Conservation (phyloP, 2,329 filamentous ascomycete species). For the Diaporthe caulivora region DNA sequence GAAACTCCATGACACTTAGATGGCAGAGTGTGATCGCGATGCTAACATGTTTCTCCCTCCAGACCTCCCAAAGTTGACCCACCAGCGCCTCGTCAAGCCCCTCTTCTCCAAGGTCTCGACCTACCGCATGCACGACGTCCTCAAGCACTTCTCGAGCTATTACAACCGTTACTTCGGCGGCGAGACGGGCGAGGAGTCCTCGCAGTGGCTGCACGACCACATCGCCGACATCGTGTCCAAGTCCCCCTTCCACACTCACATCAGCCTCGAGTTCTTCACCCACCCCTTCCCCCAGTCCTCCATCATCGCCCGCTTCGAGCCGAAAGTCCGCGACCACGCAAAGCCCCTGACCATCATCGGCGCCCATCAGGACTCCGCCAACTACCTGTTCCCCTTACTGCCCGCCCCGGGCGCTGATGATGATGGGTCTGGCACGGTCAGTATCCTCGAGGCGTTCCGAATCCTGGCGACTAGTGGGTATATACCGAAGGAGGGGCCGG, state of each 20-base stretch:
- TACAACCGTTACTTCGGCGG: slow-evolving; percentile 69
- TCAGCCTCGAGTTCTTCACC: slow-evolving; percentile 64
- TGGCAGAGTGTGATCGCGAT: neutral
- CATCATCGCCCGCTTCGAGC: slow-evolving; percentile 76
- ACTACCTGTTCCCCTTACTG: slow-evolving; percentile 76
- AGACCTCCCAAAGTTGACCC: slow-evolving; percentile 52
- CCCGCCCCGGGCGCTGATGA: slow-evolving; percentile 81
- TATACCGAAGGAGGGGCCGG: slow-evolving; percentile 53
- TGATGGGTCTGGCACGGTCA: slow-evolving; percentile 79
- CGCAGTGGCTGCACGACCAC: slow-evolving; percentile 52
- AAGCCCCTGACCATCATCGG: slow-evolving; percentile 67
- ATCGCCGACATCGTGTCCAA: slow-evolving; percentile 51
- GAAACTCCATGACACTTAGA: neutral
- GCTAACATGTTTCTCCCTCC: neutral
- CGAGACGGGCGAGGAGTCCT: slow-evolving; percentile 48
- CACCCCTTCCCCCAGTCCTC: slow-evolving; percentile 79
- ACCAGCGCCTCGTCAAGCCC: slow-evolving; percentile 67
- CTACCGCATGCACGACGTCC: slow-evolving; percentile 72
- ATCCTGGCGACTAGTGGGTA: slow-evolving; percentile 66
- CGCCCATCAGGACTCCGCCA: slow-evolving; percentile 81
- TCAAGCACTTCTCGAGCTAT: slow-evolving; percentile 72
- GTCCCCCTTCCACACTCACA: slow-evolving; percentile 52
- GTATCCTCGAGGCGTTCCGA: slow-evolving; percentile 78
- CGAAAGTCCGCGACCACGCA: slow-evolving; percentile 51
- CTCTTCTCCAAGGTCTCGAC: slow-evolving; percentile 71